A percentile compares a stretch with the other conserved stretches of the same genome.
phyloP scores from a whole-genome alignment of 78 protist species.

The Andalucia godoyi region DNA sequence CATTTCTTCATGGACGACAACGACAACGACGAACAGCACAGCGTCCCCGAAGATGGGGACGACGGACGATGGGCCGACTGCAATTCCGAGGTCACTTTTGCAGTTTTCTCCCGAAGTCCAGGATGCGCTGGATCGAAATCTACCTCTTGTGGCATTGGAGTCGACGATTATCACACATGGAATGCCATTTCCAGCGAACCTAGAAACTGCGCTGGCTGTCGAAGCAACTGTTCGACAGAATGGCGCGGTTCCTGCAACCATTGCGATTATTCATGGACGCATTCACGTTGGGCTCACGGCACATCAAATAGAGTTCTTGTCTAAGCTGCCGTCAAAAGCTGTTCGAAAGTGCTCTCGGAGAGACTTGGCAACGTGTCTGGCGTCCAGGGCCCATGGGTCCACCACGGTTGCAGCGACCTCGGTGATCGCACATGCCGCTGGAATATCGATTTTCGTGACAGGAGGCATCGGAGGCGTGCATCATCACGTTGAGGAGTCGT shows the following conservation, averaged over 20 bases:
- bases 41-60: too few species aligned
- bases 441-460: conserved; percentile 74
- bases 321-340: conserved; percentile 24
- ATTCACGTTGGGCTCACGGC: conserved; percentile 34
- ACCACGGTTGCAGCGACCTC: conserved; percentile 94
- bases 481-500: conserved; percentile 43
- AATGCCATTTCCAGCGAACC: conserved; percentile 80
- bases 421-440: conserved; percentile 45
- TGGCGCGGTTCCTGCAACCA: conserved; percentile 97
- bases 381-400: conserved; percentile 54
- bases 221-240: conserved; percentile 53
- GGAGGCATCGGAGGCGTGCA: conserved; percentile 98
- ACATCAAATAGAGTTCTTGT: conserved; percentile 23
- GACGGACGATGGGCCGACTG: neutral
- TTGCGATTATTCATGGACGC: conserved; percentile 59
- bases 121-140: conserved; percentile 23
- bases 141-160: conserved; percentile 89
- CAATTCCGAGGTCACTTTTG: too few species aligned
- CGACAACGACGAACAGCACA: too few species aligned
- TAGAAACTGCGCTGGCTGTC: conserved; percentile 58
- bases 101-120: conserved; percentile 10
- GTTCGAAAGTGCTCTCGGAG: conserved; percentile 70
- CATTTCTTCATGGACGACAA: too few species aligned
- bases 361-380: conserved; percentile 67
- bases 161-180: conserved; percentile 92